Evolutionary conservation across 2,329 filamentous ascomycete species (phyloP).

Genomic region (Exophiala dermatitidis): DNA sequence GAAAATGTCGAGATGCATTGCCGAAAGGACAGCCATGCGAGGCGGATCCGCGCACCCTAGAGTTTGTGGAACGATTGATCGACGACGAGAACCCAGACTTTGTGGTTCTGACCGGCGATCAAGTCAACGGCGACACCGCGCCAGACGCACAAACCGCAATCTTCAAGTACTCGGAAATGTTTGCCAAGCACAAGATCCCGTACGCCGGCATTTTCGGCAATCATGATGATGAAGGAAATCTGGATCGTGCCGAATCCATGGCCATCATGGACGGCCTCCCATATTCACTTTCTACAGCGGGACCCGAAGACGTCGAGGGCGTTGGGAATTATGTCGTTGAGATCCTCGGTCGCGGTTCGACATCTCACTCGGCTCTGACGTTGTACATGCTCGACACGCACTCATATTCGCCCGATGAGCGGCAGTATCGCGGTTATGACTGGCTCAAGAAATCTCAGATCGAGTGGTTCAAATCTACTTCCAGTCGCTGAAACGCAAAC

Average conservation of each 20-base stretch:
- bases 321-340: conserved; percentile 95
- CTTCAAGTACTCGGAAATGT: conserved; percentile 81
- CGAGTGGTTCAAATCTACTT: conserved; percentile 82
- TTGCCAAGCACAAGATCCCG: conserved; percentile 81
- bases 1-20: conserved; percentile 76
- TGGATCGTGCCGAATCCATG: conserved; percentile 75
- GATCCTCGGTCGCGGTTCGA: conserved; percentile 69
- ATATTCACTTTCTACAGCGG: conserved; percentile 78
- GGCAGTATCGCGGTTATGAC: conserved; percentile 84
- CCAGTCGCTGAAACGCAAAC: conserved; percentile 66
- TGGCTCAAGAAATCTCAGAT: conserved; percentile 95
- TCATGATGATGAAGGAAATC: conserved; percentile 84
- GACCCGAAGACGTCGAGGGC: conserved; percentile 76
- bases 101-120: conserved; percentile 85
- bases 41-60: conserved; percentile 82
- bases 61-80: conserved; percentile 75
- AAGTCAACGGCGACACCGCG: conserved; percentile 88
- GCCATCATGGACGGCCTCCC: conserved; percentile 75
- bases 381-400: conserved; percentile 95
- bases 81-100: conserved; percentile 92
- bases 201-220: conserved; percentile 95
- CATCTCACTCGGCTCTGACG: conserved; percentile 81
- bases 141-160: conserved; percentile 88
- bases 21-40: conserved; percentile 75
- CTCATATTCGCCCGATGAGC: conserved; percentile 82